Percentiles rank a stretch among this genome's conserved stretches.
Conservation (phyloP, 208 protist species). For the Trypanosoma theileri region DNA sequence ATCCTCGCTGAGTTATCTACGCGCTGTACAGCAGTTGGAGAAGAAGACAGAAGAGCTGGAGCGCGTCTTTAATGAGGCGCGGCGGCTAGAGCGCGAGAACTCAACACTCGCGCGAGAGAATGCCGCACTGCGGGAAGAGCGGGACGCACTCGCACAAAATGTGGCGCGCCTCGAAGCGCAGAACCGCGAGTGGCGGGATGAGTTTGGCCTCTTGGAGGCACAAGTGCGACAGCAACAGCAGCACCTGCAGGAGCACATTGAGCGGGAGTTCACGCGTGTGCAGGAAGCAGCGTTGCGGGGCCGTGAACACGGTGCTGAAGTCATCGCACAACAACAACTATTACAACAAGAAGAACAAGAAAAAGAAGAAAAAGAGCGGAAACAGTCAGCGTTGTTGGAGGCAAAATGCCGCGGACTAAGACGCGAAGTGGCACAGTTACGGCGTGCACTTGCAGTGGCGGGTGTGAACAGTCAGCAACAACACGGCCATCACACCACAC, state of each 20-base stretch:
- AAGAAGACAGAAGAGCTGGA: conserved; percentile 30
- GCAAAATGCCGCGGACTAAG: not conserved
- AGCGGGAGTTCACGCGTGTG: not conserved
- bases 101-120: conserved; percentile 25
- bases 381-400: not conserved
- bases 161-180: conserved; percentile 14
- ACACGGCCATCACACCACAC: conserved; percentile 4
- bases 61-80: conserved; percentile 10
- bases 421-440: conserved; percentile 18
- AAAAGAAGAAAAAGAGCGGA: not conserved
- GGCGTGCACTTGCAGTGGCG: not conserved
- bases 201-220: conserved; percentile 27
- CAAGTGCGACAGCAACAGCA: conserved; percentile 28
- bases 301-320: not conserved
- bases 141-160: conserved; percentile 12
- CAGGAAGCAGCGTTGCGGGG: not conserved
- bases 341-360: not conserved
- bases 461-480: not conserved
- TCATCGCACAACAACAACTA: not conserved
- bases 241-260: conserved; percentile 24
- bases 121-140: conserved; percentile 8
- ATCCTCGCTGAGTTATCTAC: conserved; percentile 22
- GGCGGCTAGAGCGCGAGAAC: conserved; percentile 29
- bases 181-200: conserved; percentile 21
- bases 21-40: conserved; percentile 21